phyloP scores from a whole-genome alignment of 1,284 basidiomycete species.

The Termitomyces sp. region DNA sequence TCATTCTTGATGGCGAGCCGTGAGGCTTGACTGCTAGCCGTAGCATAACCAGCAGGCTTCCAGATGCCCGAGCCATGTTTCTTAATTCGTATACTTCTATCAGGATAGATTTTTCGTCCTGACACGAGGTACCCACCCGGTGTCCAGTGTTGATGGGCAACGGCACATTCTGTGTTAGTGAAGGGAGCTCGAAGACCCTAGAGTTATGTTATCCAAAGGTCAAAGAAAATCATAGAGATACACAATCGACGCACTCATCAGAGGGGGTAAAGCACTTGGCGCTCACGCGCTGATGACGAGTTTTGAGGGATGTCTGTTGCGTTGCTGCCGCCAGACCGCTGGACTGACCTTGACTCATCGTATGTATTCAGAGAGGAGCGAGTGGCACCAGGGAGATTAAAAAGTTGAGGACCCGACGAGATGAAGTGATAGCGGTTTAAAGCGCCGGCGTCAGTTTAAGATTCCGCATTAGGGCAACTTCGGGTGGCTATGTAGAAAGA shows the following conservation, averaged over 20 bases:
- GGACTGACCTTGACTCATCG: background rate
- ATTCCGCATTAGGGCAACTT: constrained; percentile 1
- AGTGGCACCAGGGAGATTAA: background rate
- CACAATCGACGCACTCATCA: constrained; percentile 2
- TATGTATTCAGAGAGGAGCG: background rate
- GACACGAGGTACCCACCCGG: background rate
- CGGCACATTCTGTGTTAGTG: background rate
- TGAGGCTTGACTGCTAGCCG: constrained; percentile 7
- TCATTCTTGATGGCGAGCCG: constrained; percentile 5
- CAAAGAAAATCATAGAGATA: background rate
- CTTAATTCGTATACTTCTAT: background rate
- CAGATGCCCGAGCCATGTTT: constrained; percentile 3
- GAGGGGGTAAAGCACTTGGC: constrained; percentile 9
- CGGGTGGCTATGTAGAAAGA: background rate
- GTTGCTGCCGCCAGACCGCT: background rate
- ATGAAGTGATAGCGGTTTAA: background rate
- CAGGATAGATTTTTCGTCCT: background rate
- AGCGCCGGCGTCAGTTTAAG: constrained; percentile 3
- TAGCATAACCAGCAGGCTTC: constrained; percentile 6
- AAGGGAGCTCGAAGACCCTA: constrained; percentile 1
- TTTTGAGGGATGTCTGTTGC: constrained; percentile 1
- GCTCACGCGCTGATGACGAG: constrained; percentile 3
- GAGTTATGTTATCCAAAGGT: background rate
- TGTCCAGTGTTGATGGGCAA: background rate
- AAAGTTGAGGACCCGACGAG: background rate